Conservation (phyloP, 2,329 filamentous ascomycete species). For the Penicillium sp. region DNA sequence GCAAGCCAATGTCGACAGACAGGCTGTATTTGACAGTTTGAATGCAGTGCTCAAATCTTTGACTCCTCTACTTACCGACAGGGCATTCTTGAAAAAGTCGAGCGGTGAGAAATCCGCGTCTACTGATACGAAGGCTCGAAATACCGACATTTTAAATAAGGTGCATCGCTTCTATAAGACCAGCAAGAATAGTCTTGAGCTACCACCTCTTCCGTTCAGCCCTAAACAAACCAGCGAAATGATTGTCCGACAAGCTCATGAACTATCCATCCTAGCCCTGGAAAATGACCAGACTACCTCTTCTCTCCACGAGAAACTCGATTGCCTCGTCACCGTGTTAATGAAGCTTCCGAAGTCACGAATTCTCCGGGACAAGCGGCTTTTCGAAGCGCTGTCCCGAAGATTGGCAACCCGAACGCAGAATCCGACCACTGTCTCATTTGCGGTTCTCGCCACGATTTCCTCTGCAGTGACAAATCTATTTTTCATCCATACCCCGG, state of each 20-base stretch:
- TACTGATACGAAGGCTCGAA: slow-evolving; percentile 18
- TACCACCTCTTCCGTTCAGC: slow-evolving; percentile 58
- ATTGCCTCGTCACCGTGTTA: slow-evolving; percentile 55
- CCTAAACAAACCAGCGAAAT: slow-evolving; percentile 58
- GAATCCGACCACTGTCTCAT: slow-evolving; percentile 31
- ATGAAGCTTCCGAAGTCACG: slow-evolving; percentile 41
- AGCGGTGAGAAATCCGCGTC: slow-evolving; percentile 22
- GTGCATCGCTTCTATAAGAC: slow-evolving; percentile 66
- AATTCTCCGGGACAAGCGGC: slow-evolving; percentile 32
- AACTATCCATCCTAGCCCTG: slow-evolving; percentile 35
- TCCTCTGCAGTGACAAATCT: slow-evolving; percentile 51
- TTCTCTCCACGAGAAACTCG: slow-evolving; percentile 57
- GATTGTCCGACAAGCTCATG: slow-evolving; percentile 59
- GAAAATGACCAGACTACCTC: slow-evolving; percentile 26
- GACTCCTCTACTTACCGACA: slow-evolving; percentile 47
- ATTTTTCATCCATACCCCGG: slow-evolving; percentile 36
- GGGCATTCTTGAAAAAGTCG: slow-evolving; percentile 50
- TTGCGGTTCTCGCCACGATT: slow-evolving; percentile 38
- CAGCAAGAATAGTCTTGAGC: slow-evolving; percentile 68
- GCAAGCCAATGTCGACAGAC: slow-evolving; percentile 17
- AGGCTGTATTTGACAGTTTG: slow-evolving; percentile 25
- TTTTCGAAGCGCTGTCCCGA: slow-evolving; percentile 36
- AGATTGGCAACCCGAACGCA: slow-evolving; percentile 23
- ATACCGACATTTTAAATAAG: slow-evolving; percentile 54
- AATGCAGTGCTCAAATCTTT: slow-evolving; percentile 31